Percentiles rank a stretch among this genome's conserved stretches.
Conservation (phyloP, 306 rosid species). For the Cajanus cajan region DNA sequence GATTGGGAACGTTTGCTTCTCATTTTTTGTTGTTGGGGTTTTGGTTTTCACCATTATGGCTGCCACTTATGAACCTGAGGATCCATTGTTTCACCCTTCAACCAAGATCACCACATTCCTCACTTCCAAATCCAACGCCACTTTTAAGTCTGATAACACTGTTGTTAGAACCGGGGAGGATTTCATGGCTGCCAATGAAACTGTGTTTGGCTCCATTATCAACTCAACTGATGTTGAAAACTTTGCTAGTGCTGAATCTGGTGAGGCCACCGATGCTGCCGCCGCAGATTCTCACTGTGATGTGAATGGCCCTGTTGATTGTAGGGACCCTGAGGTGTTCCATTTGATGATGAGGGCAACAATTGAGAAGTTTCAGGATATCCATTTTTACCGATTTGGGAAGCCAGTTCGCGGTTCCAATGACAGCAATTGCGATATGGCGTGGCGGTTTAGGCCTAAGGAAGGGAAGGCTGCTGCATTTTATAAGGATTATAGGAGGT, state of each 20-base stretch:
- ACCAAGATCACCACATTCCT: slow-evolving; percentile 86
- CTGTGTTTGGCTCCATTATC: slow-evolving; percentile 59
- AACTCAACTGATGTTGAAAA: slow-evolving; percentile 66
- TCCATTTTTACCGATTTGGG: slow-evolving; percentile 89
- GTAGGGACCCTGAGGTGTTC: slow-evolving; percentile 89
- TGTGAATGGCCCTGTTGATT: slow-evolving; percentile 62
- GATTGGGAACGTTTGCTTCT: slow-evolving; percentile 89
- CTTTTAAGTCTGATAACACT: slow-evolving; percentile 79
- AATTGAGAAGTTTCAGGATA: slow-evolving; percentile 85
- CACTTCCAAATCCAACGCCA: slow-evolving; percentile 91
- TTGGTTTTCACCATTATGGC: slow-evolving; percentile 87
- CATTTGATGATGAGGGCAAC: slow-evolving; percentile 90
- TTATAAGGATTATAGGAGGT: slow-evolving; percentile 95
- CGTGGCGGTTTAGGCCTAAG: slow-evolving; percentile 96
- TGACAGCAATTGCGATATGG: slow-evolving; percentile 88
- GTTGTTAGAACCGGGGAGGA: slow-evolving; percentile 93
- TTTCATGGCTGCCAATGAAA: slow-evolving; percentile 86
- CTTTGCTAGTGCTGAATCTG: slow-evolving; percentile 21
- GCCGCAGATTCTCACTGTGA: slow-evolving; percentile 42
- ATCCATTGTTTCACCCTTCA: slow-evolving; percentile 93
- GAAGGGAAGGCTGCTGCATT: slow-evolving; percentile 91
- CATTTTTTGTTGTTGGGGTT: slow-evolving; percentile 84
- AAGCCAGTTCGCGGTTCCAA: slow-evolving; percentile 65
- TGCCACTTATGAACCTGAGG: slow-evolving; percentile 97
- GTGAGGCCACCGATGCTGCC: slow-evolving; percentile 14